These are phyloP conservation scores for Apiotrichum porosum DNA, from an alignment of 1,284 basidiomycete species.

Conservation along the genomic window DNA sequence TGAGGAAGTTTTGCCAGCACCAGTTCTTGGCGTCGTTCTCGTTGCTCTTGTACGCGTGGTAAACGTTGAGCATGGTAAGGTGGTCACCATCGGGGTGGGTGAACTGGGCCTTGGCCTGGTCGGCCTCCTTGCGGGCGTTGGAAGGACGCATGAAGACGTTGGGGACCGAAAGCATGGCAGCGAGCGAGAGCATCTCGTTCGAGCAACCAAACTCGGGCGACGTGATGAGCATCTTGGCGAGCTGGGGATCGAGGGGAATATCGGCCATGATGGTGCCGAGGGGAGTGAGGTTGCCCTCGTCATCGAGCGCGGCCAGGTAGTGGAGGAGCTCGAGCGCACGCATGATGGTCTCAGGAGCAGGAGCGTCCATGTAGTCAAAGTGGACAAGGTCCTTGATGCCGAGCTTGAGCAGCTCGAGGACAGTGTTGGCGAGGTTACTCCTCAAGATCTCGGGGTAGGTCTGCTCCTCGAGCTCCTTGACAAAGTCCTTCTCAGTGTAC, in stretches of 20 bases:
- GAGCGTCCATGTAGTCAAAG: slow-evolving; percentile 96
- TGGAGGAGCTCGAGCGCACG: slow-evolving; percentile 92
- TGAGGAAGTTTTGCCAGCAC: slow-evolving; percentile 91
- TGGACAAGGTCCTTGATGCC: slow-evolving; percentile 87
- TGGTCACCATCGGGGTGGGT: slow-evolving; percentile 95
- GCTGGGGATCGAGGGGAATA: slow-evolving; percentile 94
- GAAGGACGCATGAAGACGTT: slow-evolving; percentile 91
- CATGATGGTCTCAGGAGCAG: slow-evolving; percentile 97
- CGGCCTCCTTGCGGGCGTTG: slow-evolving; percentile 81
- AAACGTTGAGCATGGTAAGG: slow-evolving; percentile 90
- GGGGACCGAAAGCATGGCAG: slow-evolving; percentile 89
- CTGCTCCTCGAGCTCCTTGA: slow-evolving; percentile 90
- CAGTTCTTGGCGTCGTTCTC: slow-evolving; percentile 69
- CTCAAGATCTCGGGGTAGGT: slow-evolving; percentile 93
- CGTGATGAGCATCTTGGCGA: slow-evolving; percentile 90
- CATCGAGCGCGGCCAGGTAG: slow-evolving; percentile 86
- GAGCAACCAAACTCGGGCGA: slow-evolving; percentile 94
- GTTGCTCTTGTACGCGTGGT: slow-evolving; percentile 87
- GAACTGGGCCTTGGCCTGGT: slow-evolving; percentile 82
- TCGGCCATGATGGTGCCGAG: slow-evolving; percentile 93
- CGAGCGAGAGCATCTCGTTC: slow-evolving; percentile 91
- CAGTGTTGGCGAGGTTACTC: slow-evolving; percentile 88
- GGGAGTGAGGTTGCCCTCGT: slow-evolving; percentile 85
- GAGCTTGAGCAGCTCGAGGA: slow-evolving; percentile 89
- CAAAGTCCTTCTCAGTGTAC: slow-evolving; percentile 97